Evolutionary conservation across 768 basidiomycete species (phyloP).

Genomic region (Chalciporus pseudorubinellus): DNA sequence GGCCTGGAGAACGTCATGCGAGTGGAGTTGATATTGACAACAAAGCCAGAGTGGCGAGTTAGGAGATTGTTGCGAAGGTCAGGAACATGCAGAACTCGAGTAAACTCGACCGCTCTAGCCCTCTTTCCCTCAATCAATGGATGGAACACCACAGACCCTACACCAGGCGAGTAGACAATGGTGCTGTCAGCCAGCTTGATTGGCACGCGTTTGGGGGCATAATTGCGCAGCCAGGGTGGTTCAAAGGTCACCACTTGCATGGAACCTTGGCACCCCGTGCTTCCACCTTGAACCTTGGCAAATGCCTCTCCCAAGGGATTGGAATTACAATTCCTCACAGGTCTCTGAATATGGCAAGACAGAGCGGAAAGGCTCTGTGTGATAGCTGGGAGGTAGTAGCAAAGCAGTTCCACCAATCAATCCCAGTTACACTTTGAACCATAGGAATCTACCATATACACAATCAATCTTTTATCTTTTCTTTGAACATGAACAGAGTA

Average conservation of each 20-base stretch:
- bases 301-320: conserved; percentile 4
- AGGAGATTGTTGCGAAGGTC: conserved; percentile 16
- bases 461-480: no score
- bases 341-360: conserved; percentile 6
- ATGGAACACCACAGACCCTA: conserved; percentile 1
- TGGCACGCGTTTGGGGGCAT: no score
- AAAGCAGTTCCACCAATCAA: no score
- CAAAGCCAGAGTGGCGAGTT: conserved; percentile 1
- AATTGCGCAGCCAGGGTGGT: no score
- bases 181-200: no score
- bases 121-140: conserved; percentile 8
- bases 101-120: conserved; percentile 8
- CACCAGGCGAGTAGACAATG: no score
- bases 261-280: no score
- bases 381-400: conserved; percentile 1
- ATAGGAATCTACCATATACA: no score
- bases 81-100: conserved; percentile 23
- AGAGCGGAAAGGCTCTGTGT: not conserved
- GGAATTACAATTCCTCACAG: conserved; percentile 2
- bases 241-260: no score
- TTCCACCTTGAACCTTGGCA: conserved; percentile 2
- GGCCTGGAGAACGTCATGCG: not conserved
- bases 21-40: conserved; percentile 2
- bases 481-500: no score
- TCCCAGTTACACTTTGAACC: no score